Conservation (phyloP, 2,329 filamentous ascomycete genomes). For the Raffaelea arxii region DNA sequence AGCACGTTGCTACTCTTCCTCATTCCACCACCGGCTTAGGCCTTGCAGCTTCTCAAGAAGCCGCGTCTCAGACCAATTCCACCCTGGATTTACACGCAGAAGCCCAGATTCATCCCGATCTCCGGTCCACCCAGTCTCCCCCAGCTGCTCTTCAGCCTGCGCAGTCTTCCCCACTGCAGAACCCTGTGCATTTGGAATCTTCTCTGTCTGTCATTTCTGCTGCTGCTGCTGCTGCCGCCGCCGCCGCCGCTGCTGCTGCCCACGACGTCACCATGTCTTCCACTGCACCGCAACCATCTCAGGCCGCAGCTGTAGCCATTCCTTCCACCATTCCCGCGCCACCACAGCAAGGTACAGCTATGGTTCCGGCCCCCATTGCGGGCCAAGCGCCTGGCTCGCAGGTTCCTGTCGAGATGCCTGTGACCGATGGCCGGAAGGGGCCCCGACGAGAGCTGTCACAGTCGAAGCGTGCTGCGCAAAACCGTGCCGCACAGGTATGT, state of each 20-base stretch:
- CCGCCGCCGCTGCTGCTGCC: neutral
- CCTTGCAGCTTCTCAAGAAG: slow-evolving; percentile 1
- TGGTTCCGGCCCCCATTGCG: neutral
- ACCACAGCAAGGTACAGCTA: too few relatives aligned
- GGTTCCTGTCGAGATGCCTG: slow-evolving; percentile 13
- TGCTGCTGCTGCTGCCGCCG: too few relatives aligned
- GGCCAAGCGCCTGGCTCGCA: neutral
- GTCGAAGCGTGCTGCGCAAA: slow-evolving; percentile 93
- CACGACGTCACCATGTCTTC: neutral
- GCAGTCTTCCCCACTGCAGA: neutral
- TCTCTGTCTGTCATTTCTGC: neutral
- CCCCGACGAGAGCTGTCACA: slow-evolving; percentile 89
- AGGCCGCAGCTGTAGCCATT: neutral
- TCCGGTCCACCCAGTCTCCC: slow-evolving; percentile 4
- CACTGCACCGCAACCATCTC: neutral
- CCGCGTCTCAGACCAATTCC: neutral
- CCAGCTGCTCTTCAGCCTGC: neutral
- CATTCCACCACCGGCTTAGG: neutral
- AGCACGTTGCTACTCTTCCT: slow-evolving; percentile 7
- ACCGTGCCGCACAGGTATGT: slow-evolving; percentile 87
- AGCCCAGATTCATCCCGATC: slow-evolving; percentile 10
- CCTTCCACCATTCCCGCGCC: neutral
- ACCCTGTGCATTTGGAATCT: neutral
- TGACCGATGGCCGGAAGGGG: slow-evolving; percentile 56
- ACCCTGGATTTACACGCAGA: slow-evolving; percentile 8